These are phyloP conservation scores for Termitomyces sp. DNA, from an alignment of 768 basidiomycete genomes.

Conservation along the genomic window DNA sequence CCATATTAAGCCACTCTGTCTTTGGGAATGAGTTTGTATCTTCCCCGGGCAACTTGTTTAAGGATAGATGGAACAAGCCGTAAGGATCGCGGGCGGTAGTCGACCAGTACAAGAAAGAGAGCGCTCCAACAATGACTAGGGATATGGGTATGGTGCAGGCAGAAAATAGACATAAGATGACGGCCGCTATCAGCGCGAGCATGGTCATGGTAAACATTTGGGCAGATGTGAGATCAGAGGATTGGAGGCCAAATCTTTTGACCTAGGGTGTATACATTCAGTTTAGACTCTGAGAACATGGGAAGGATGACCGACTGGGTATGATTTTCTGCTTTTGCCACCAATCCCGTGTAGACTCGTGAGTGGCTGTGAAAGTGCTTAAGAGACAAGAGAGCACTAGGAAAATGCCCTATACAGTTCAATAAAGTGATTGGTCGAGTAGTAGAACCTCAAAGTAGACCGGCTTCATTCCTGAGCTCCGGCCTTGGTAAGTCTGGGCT, in stretches of 20 bases:
- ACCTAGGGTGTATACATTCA: background rate
- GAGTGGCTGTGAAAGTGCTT: constrained; percentile 23
- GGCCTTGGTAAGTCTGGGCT: constrained; percentile 9
- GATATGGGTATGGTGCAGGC: background rate
- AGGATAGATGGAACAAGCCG: constrained; percentile 48
- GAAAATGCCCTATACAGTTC: constrained; percentile 22
- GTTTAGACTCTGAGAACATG: background rate
- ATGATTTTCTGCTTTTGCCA: constrained; percentile 16
- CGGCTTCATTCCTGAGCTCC: constrained; percentile 22
- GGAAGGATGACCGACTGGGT: constrained; percentile 10
- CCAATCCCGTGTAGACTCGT: constrained; percentile 20
- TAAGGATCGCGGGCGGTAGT: constrained; percentile 41
- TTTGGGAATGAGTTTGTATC: constrained; percentile 24
- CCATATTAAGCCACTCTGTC: constrained; percentile 73
- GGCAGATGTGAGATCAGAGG: background rate
- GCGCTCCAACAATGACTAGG: background rate
- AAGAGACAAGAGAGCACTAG: constrained; percentile 30
- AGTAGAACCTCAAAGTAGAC: background rate
- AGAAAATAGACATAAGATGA: background rate
- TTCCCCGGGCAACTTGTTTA: constrained; percentile 40
- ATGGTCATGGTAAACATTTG: background rate
- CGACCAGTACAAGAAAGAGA: constrained; percentile 1
- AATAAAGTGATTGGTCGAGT: background rate
- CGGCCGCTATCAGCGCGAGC: background rate
- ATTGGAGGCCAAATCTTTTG: background rate